Conservation (phyloP, 2,329 filamentous ascomycete genomes). For the Graphilbum ipis-grandicollis region DNA sequence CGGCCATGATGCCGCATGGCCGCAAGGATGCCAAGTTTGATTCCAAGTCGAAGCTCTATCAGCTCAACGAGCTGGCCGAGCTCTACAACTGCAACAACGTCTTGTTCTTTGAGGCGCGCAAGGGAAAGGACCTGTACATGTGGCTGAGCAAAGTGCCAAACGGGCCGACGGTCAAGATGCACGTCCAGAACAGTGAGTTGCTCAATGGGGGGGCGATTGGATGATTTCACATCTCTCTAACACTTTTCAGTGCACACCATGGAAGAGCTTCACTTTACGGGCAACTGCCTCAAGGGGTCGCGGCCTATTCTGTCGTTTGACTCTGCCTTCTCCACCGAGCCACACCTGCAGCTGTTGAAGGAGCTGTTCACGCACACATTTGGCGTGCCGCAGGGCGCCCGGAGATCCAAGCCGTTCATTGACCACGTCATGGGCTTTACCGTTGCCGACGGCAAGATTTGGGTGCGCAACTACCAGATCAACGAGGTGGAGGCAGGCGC, state of each 20-base stretch:
- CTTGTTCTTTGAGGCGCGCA: slow-evolving; percentile 88
- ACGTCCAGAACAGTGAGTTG: slow-evolving; percentile 54
- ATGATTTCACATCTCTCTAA: neutral
- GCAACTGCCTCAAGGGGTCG: slow-evolving; percentile 90
- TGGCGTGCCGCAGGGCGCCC: slow-evolving; percentile 73
- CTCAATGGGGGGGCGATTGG: neutral
- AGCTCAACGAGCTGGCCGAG: slow-evolving; percentile 58
- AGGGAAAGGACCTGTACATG: slow-evolving; percentile 84
- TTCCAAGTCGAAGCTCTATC: slow-evolving; percentile 74
- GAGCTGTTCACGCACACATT: slow-evolving; percentile 84
- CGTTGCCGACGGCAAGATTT: slow-evolving; percentile 82
- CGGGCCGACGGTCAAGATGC: slow-evolving; percentile 43
- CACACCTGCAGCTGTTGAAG: slow-evolving; percentile 68
- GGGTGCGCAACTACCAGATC: slow-evolving; percentile 91
- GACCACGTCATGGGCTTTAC: slow-evolving; percentile 92
- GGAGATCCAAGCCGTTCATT: slow-evolving; percentile 88
- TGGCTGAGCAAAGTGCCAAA: slow-evolving; percentile 89
- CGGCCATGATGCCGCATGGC: slow-evolving; percentile 75
- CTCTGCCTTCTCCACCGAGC: slow-evolving; percentile 62
- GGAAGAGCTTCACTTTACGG: slow-evolving; percentile 91
- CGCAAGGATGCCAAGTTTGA: slow-evolving; percentile 95
- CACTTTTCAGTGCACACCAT: slow-evolving; percentile 63
- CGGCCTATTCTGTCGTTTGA: slow-evolving; percentile 87
- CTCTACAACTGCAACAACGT: slow-evolving; percentile 81
- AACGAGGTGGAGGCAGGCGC: slow-evolving; percentile 55